Conservation (phyloP, 2,329 filamentous ascomycete genomes). For the Fusarium irregulare region DNA sequence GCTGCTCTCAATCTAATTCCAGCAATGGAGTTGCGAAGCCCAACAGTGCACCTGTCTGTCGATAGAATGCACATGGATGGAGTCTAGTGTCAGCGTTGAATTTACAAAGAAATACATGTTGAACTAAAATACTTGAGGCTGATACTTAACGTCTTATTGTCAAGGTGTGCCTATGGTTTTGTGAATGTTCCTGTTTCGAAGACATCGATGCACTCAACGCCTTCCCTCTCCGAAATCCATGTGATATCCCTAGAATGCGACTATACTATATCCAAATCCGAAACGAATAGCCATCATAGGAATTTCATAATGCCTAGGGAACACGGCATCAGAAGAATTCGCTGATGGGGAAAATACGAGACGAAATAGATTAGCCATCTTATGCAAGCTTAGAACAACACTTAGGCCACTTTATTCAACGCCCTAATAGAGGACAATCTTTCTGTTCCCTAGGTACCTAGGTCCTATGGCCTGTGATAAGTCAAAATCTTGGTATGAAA, state of each 20-base stretch:
- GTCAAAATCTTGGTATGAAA: accelerated
- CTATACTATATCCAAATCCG: background rate
- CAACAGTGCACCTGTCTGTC: conserved; percentile 44
- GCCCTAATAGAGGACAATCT: too few species aligned
- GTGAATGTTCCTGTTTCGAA: background rate
- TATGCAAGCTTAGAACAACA: too few species aligned
- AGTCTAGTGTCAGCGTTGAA: background rate
- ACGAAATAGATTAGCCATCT: too few species aligned
- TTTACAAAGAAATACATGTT: background rate
- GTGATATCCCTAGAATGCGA: background rate
- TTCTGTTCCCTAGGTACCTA: too few species aligned
- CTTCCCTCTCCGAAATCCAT: background rate
- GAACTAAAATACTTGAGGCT: background rate
- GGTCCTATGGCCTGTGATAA: background rate
- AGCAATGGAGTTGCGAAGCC: conserved; percentile 44
- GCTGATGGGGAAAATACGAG: too few species aligned
- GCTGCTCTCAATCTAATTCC: conserved; percentile 53
- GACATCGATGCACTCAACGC: background rate
- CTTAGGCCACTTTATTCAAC: too few species aligned
- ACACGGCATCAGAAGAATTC: too few species aligned
- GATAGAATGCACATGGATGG: background rate
- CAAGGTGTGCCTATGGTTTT: background rate
- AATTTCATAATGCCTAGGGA: too few species aligned
- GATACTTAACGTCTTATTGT: accelerated
- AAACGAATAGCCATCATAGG: background rate